phyloP scores from a whole-genome alignment of 2,329 filamentous ascomycete genomes.

The Pseudogymnoascus sp. region DNA sequence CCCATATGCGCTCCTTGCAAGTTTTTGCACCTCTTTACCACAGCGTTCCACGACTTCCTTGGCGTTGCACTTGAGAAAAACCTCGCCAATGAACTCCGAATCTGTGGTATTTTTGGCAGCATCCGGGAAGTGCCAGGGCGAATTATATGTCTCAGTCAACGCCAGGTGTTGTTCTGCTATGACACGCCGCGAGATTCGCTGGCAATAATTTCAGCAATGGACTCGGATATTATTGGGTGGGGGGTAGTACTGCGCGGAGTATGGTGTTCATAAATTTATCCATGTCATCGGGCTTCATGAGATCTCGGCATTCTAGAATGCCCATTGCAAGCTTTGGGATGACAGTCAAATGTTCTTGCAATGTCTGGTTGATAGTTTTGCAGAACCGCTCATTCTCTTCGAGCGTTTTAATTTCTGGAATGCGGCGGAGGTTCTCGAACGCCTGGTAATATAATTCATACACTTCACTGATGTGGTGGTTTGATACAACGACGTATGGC shows the following conservation, averaged over 20 bases:
- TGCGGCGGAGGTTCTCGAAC: slow-evolving; percentile 82
- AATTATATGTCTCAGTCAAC: slow-evolving; percentile 87
- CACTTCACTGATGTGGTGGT: slow-evolving; percentile 84
- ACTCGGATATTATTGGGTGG: neutral
- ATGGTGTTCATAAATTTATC: slow-evolving; percentile 95
- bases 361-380: slow-evolving; percentile 65
- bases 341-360: slow-evolving; percentile 82
- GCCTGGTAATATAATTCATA: slow-evolving; percentile 96
- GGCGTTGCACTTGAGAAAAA: slow-evolving; percentile 88
- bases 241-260: slow-evolving; percentile 63
- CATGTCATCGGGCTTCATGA: slow-evolving; percentile 72
- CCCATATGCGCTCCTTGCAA: slow-evolving; percentile 69
- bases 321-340: slow-evolving; percentile 94
- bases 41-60: slow-evolving; percentile 82
- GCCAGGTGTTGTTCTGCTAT: slow-evolving; percentile 97
- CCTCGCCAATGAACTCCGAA: slow-evolving; percentile 86
- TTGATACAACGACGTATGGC: slow-evolving; percentile 93
- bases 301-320: slow-evolving; percentile 77
- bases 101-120: slow-evolving; percentile 50
- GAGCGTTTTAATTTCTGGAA: slow-evolving; percentile 73
- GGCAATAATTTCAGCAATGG: slow-evolving; percentile 9
- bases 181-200: slow-evolving; percentile 90
- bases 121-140: slow-evolving; percentile 79
- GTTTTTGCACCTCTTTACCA: slow-evolving; percentile 63
- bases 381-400: slow-evolving; percentile 89